Base-by-base conservation (phyloP, 169 alveolate genomes). In the Eimeria acervulina region DNA sequence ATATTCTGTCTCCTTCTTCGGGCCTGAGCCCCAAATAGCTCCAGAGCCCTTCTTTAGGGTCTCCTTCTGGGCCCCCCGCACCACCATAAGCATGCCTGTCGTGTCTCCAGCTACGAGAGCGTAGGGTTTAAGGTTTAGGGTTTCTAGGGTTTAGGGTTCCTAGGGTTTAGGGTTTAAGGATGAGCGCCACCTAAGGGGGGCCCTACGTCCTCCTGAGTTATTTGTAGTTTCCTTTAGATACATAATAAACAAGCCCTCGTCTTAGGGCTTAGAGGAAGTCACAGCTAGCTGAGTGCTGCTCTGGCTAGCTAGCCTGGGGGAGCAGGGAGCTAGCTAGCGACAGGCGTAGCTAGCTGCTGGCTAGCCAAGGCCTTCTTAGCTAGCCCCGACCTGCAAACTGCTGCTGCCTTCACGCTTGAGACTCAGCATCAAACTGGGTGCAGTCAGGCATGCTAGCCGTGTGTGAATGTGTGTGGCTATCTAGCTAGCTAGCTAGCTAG, bases 401-500 rank as follows among this genome's bases (percentile, higher is more conserved):
- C 40, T 8, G 36, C 42, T 3, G 36, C 42, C 38, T 6, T 33
- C 80, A 6, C 4, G 55, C n/a, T n/a, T 47, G 12, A 12, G 19
- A 47, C 55, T 13, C 66, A 55, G 66, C 66, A 55, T 10, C 66
- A 19, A 7, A 2, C n/a, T 21, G 5, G 74, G 5, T 19, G 74
- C 26, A 19, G 33, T 8, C 74, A 23, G 74, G 74, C 8, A 63
- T 3, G 15, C 26, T 17, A 5, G 31, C 74, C 26, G 74, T n/a
- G 74, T 21, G 19, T 47, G 55, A 12, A 47, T 47, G 12, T 5
- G 19, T 47, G 19, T 47, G 26, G 66, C 66, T 55, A 7, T 2
- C n/a, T 19, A 68, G 80, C 80, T 68, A 68, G 80, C 80, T 68
- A 19, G 80, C 80, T 68, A n/a, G 80, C 80, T 33, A 68, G 80